Evolutionary conservation across 805 yeast genomes (phyloP), one percentile per base, ranked within the genome.

Genomic region (Blastobotrys robertii): DNA sequence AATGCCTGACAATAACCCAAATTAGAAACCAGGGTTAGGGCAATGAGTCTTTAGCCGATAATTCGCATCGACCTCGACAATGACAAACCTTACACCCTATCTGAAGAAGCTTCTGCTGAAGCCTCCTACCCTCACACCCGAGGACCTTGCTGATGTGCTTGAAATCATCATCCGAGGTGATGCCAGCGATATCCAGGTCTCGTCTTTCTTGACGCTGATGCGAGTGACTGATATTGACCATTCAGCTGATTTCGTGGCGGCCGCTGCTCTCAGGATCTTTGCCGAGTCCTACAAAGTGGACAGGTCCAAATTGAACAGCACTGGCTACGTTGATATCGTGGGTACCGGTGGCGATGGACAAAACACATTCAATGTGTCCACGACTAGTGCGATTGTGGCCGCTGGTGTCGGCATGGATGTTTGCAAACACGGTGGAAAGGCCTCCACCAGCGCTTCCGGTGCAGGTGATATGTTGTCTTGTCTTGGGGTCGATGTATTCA

Each of bases 261-360:
- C 84, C 7, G 96, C 97, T 0, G 96, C 86, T 0, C 66, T 68
- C 14, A 78, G 92, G 1, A 74, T 90, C 19, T 65, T 84, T 47
- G 75, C 76, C 52, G 74, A 72, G 33, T 61, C 66, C 14, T 43
- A 44, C 22, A 46, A 47, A 22, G 43, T 63, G 22, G 57, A 53
- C 37, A 33, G 8, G 4, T 16, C 46, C 10, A 35, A 31, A 8
- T 37, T 48, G 3, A 42, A 44, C 29, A 45, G 64, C 1, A 62
- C 60, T 1, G 82, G 82, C 0, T 81, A 73, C 51, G 70, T 81
- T 4, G 99, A 92, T 60, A 84, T 92, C 28, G 99, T 92, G 4
- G 99, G 99, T 1, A 92, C 99, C 0, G 99, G 99, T 22, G 99
- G 99, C 11, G 99, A 92, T 59, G 96, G 96, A 1, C 95, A 92